These are phyloP conservation scores for Paxillus involutus DNA, from an alignment of 768 basidiomycete genomes.

Conservation along the genomic window DNA sequence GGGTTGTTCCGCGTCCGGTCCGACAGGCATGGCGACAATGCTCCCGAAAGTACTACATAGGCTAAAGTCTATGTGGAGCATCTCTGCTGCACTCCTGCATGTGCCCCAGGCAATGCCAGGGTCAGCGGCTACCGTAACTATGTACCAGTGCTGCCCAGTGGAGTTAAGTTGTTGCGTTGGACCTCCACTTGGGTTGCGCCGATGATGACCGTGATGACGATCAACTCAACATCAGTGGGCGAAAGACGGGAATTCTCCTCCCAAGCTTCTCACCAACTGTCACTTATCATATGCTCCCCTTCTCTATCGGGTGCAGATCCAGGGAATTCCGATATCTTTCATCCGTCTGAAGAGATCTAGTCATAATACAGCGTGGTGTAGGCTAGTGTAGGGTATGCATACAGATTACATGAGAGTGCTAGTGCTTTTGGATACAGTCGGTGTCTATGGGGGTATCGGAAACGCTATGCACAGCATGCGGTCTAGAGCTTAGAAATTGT, in stretches of 20 bases:
- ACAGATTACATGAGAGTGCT: slow-evolving; percentile 12
- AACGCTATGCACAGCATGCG: slow-evolving; percentile 3
- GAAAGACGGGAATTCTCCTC: background rate
- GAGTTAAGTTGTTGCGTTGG: background rate
- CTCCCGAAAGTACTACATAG: too few species aligned
- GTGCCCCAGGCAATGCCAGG: too few species aligned
- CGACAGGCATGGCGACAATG: too few species aligned
- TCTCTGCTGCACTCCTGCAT: too few species aligned
- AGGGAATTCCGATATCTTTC: background rate
- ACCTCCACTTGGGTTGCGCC: background rate
- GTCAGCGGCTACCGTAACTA: too few species aligned
- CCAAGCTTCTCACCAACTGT: background rate
- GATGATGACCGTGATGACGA: background rate
- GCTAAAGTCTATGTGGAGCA: too few species aligned
- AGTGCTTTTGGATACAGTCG: slow-evolving; percentile 17
- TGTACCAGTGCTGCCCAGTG: background rate
- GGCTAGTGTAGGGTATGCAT: slow-evolving; percentile 22
- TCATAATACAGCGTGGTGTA: slow-evolving; percentile 21
- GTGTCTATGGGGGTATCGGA: slow-evolving; percentile 15
- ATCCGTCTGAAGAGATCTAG: background rate
- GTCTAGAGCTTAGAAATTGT: slow-evolving; percentile 44
- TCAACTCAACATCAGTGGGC: background rate
- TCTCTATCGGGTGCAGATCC: background rate
- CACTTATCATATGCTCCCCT: too few species aligned
- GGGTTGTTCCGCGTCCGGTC: too few species aligned